phyloP scores from a whole-genome alignment of 768 basidiomycete species.

The Polyporus arcularius region DNA sequence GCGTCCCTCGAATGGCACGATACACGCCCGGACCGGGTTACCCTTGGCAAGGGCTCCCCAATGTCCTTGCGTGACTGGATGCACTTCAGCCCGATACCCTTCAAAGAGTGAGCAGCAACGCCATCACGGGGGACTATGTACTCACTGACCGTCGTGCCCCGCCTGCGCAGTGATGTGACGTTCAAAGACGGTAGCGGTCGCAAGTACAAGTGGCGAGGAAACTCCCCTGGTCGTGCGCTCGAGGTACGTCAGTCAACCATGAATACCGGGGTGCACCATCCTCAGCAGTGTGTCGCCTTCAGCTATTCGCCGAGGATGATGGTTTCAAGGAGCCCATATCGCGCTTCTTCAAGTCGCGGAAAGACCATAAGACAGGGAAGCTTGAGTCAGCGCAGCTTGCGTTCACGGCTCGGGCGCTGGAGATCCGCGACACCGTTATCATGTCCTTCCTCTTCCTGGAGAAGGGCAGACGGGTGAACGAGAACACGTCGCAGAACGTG shows the following conservation, averaged over 20 bases:
- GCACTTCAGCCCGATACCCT: constrained; percentile 41
- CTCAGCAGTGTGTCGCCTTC: background rate
- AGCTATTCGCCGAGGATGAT: constrained; percentile 40
- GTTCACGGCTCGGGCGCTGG: constrained; percentile 34
- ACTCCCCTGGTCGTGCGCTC: constrained; percentile 36
- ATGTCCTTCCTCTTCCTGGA: constrained; percentile 45
- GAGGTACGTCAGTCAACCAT: constrained; percentile 29
- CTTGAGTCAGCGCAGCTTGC: constrained; percentile 35
- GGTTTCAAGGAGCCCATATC: constrained; percentile 36
- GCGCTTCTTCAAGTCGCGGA: constrained; percentile 35
- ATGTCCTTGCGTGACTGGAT: constrained; percentile 40
- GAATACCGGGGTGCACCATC: background rate
- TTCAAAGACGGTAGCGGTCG: constrained; percentile 37
- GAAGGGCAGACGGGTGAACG: constrained; percentile 36
- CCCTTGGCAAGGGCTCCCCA: constrained; percentile 34
- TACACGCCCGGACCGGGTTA: constrained; percentile 39
- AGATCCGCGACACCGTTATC: constrained; percentile 40
- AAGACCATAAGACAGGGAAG: constrained; percentile 24
- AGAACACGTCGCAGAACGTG: constrained; percentile 27
- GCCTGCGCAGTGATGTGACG: constrained; percentile 34
- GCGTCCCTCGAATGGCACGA: constrained; percentile 44
- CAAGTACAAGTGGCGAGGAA: constrained; percentile 45
- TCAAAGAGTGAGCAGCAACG: constrained; percentile 38
- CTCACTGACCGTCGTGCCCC: background rate
- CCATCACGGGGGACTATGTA: background rate